These are phyloP conservation scores for Suhomyces terraborum DNA, from an alignment of 1,139 yeast species.

Conservation along the genomic window DNA sequence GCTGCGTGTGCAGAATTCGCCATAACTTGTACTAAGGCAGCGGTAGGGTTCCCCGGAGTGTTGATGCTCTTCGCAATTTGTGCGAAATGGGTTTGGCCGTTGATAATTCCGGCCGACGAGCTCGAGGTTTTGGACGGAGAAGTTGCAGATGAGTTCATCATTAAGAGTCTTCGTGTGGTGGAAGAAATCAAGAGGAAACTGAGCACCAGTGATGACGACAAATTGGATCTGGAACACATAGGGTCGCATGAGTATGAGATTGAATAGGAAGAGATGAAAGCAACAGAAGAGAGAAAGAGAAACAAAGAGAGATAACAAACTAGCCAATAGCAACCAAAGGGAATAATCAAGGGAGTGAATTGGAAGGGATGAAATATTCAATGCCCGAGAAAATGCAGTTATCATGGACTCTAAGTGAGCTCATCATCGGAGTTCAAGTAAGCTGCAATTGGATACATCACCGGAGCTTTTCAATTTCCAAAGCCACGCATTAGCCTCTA, in stretches of 20 bases:
- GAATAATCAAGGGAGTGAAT: background rate
- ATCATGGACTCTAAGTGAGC: too few species aligned
- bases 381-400: too few species aligned
- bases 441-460: too few species aligned
- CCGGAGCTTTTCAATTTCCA: too few species aligned
- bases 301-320: background rate
- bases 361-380: background rate
- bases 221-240: background rate
- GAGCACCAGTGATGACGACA: slow-evolving; percentile 1
- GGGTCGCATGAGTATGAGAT: slow-evolving; percentile 4
- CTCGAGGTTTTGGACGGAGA: slow-evolving; percentile 67
- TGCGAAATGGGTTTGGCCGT: slow-evolving; percentile 71
- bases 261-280: background rate
- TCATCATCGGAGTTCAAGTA: too few species aligned
- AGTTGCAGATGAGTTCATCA: slow-evolving; percentile 63
- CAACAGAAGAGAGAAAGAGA: background rate
- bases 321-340: background rate
- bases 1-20: slow-evolving; percentile 83
- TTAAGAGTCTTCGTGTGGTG: slow-evolving; percentile 38
- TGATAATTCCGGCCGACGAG: slow-evolving; percentile 62
- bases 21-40: slow-evolving; percentile 84
- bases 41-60: slow-evolving; percentile 93
- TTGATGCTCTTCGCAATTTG: slow-evolving; percentile 56
- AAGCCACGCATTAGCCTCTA: too few species aligned
- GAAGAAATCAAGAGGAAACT: slow-evolving; percentile 14